Conservation (phyloP, 805 yeast genomes). For the Zygoascus tannicola region DNA sequence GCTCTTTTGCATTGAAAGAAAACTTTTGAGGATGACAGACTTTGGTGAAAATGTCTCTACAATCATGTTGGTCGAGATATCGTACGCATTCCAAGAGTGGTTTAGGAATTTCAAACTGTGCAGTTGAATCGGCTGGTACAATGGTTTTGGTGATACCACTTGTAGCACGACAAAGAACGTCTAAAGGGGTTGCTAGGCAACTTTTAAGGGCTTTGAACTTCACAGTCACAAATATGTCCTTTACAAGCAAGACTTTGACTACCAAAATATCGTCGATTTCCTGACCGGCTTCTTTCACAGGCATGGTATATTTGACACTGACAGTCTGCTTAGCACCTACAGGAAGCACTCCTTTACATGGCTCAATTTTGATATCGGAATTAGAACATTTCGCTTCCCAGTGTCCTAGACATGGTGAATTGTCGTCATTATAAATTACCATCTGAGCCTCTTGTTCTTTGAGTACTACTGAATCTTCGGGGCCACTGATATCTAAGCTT, state of each 20-base stretch:
- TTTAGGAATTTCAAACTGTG: no score
- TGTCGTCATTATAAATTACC: constrained; percentile 30
- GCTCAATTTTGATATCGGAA: constrained; percentile 18
- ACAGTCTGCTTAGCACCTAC: constrained; percentile 20
- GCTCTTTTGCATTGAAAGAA: not conserved
- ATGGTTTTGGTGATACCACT: not conserved
- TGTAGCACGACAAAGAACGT: no score
- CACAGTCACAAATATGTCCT: constrained; percentile 25
- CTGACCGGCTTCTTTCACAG: constrained; percentile 11
- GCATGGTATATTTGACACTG: constrained; percentile 11
- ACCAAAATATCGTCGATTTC: constrained; percentile 20
- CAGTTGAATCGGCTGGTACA: no score
- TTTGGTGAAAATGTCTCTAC: not conserved
- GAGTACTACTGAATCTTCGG: constrained; percentile 22
- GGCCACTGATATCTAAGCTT: constrained; percentile 25
- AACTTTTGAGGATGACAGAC: not conserved
- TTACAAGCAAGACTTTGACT: constrained; percentile 23
- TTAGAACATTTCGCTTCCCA: constrained; percentile 30
- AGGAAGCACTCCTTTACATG: constrained; percentile 27
- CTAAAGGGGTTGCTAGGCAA: not conserved
- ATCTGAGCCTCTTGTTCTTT: constrained; percentile 19
- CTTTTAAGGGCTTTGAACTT: constrained; percentile 17
- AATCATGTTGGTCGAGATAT: not conserved
- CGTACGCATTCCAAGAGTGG: not conserved
- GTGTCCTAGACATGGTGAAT: constrained; percentile 20